Evolutionary conservation across 1,284 basidiomycete species (phyloP).

Genomic region (Trichosporon faecale): DNA sequence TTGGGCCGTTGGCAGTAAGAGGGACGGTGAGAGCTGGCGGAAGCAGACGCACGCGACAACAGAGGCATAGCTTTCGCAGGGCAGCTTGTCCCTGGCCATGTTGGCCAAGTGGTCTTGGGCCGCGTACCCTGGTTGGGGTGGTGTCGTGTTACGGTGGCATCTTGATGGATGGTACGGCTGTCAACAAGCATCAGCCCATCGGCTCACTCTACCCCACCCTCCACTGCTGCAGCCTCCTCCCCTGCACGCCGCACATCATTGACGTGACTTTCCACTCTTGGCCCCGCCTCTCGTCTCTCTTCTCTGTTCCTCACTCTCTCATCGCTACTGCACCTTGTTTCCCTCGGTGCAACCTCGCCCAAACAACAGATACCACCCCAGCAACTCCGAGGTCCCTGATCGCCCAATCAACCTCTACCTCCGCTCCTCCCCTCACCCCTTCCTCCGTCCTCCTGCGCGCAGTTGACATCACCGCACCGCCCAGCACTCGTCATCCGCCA

Average conservation of each 20-base stretch:
- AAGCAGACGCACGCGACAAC: neutral
- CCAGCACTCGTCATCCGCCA: constrained; percentile 10
- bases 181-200: neutral
- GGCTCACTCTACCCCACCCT: neutral
- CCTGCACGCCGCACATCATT: no score
- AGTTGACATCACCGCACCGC: constrained; percentile 6
- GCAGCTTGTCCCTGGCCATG: neutral
- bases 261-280: no score
- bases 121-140: neutral
- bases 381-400: neutral
- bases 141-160: neutral
- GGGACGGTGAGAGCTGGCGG: neutral
- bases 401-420: neutral
- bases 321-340: neutral
- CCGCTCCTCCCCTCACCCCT: neutral
- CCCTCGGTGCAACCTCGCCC: neutral
- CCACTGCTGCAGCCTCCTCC: no score
- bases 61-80: neutral
- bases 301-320: neutral
- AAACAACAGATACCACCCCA: neutral
- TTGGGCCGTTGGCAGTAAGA: neutral
- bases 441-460: neutral
- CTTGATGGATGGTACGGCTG: neutral
- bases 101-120: neutral
- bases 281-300: neutral